Evolutionary conservation across 495 filamentous ascomycete species (phyloP).

Genomic region (Aspergillus campestris): DNA sequence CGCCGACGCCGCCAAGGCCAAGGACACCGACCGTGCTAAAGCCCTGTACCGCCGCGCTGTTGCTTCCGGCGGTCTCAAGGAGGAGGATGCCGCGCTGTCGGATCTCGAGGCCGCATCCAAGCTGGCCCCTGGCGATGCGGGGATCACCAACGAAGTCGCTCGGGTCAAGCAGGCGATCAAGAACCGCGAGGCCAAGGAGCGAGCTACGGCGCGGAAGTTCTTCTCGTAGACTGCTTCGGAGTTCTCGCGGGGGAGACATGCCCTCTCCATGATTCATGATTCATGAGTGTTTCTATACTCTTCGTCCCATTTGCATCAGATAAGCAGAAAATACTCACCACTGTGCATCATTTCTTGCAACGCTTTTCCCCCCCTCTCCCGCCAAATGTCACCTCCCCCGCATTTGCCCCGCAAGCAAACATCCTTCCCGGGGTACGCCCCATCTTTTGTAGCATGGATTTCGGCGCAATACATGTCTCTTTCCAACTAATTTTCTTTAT

Average conservation of each 20-base stretch:
- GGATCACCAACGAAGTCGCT: slow-evolving; percentile 63
- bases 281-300: slow-evolving; percentile 10
- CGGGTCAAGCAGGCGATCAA: slow-evolving; percentile 66
- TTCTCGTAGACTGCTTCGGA: slow-evolving; percentile 43
- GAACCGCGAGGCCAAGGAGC: slow-evolving; percentile 74
- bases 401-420: no score
- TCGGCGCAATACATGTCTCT: no score
- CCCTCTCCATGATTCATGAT: slow-evolving; percentile 24
- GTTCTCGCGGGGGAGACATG: background rate
- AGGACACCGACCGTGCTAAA: slow-evolving; percentile 78
- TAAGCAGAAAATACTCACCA: no score
- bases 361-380: no score
- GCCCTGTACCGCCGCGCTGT: slow-evolving; percentile 74
- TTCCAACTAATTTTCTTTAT: no score
- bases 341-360: no score
- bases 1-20: slow-evolving; percentile 41
- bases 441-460: no score
- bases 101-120: slow-evolving; percentile 70
- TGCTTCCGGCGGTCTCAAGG: slow-evolving; percentile 65
- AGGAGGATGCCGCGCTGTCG: slow-evolving; percentile 74
- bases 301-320: slow-evolving; percentile 7
- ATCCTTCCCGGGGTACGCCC: no score
- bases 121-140: slow-evolving; percentile 68
- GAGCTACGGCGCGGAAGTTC: slow-evolving; percentile 81
- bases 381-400: no score